Conservation (phyloP, 1,139 yeast species). For the Taphrina confusa region DNA sequence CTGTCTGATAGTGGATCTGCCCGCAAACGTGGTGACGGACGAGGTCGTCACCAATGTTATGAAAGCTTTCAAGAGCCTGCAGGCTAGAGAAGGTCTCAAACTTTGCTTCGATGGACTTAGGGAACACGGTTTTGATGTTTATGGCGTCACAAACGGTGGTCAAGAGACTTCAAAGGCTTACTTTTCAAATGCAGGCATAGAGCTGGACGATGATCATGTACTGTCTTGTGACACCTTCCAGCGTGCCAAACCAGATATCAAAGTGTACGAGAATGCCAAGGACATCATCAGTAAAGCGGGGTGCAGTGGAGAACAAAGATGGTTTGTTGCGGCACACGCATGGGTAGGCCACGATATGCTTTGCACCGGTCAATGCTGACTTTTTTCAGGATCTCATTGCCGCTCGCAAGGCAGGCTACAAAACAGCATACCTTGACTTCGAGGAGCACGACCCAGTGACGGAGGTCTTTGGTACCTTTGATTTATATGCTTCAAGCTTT, state of each 20-base stretch:
- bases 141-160: constrained; percentile 34
- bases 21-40: neutral
- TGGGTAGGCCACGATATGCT: constrained; percentile 5
- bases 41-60: constrained; percentile 11
- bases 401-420: constrained; percentile 31
- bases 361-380: neutral
- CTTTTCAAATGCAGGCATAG: constrained; percentile 19
- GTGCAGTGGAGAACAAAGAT: constrained; percentile 13
- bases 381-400: constrained; percentile 19
- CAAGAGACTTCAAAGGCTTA: constrained; percentile 13
- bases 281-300: neutral
- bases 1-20: constrained; percentile 14
- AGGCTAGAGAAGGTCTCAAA: constrained; percentile 23
- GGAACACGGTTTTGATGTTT: constrained; percentile 16
- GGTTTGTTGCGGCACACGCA: constrained; percentile 35
- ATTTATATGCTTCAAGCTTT: constrained; percentile 19
- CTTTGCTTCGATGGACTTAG: constrained; percentile 19
- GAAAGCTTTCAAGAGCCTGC: constrained; percentile 14
- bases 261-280: constrained; percentile 30
- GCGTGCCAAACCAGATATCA: constrained; percentile 28
- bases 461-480: constrained; percentile 26
- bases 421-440: constrained; percentile 30
- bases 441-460: constrained; percentile 30
- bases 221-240: constrained; percentile 21
- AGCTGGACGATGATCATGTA: neutral